These are phyloP conservation scores for Globisporangium cystogenes DNA, from an alignment of 352 stramenopile genomes.

Conservation along the genomic window DNA sequence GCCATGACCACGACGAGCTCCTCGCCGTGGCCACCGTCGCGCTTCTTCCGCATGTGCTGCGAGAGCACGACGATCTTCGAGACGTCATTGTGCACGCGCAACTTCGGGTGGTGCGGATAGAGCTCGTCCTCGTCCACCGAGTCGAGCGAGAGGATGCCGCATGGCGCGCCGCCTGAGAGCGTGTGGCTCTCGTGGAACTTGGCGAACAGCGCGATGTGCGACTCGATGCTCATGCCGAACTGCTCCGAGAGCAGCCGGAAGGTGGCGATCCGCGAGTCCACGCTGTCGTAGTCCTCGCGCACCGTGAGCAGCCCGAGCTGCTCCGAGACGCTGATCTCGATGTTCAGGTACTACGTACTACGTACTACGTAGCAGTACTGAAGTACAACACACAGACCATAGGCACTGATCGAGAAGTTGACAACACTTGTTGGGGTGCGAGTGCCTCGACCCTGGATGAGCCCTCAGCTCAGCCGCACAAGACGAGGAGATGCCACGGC, in stretches of 20 bases:
- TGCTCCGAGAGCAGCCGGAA: conserved; percentile 22
- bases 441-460: no score
- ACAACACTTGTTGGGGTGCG: no score
- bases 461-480: conserved; percentile 1
- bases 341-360: no score
- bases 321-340: conserved; percentile 40
- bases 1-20: conserved; percentile 14
- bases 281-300: conserved; percentile 27
- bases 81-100: conserved; percentile 23
- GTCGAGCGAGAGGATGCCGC: conserved; percentile 26
- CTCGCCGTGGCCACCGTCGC: not conserved
- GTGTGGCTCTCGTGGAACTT: conserved; percentile 8
- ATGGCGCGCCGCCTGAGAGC: not conserved
- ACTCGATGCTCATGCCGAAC: conserved; percentile 22
- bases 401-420: no score
- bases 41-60: conserved; percentile 4
- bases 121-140: conserved; percentile 43
- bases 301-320: conserved; percentile 33
- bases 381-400: no score
- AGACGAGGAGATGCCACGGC: not conserved
- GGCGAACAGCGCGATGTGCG: conserved; percentile 30
- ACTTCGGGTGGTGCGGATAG: conserved; percentile 29
- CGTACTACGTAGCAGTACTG: no score
- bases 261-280: conserved; percentile 16
- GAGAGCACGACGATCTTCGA: conserved; percentile 18